Base-by-base conservation (phyloP, 1,284 basidiomycete genomes). In the Moesziomyces globuligerus region DNA sequence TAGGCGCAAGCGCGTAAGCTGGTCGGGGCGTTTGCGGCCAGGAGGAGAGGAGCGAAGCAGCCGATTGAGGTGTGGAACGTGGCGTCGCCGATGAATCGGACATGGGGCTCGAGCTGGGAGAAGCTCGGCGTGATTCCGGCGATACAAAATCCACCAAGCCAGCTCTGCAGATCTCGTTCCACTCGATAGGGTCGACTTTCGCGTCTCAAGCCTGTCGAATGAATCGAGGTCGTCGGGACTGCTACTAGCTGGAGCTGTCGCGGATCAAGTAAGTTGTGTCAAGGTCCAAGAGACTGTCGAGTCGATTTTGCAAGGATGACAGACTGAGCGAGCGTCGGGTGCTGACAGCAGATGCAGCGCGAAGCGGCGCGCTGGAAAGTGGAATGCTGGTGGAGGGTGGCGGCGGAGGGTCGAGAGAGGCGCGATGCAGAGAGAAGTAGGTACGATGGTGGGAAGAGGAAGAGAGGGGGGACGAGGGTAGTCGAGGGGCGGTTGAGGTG, bases 11-110 rank as follows among this genome's bases (percentile, higher is more conserved):
- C 17, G 55, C 61, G 55, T 65, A 65, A 8, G 55, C 39, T 20
- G 51, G 50, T 34, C 43, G 37, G 38, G 61, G 55, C 42, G 44
- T 24, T 45, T 65, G 55, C 10, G 61, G 61, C 61, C 61, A 65
- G 24, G 55, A 53, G 24, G 61, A 55, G 38, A 65, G 20, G 15
- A 65, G 55, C 47, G 55, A 58, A 21, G 61, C 42, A 54, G 51
- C 55, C 38, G 55, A 17, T n/a, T 47, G 55, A 39, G 47, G 25
- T 52, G 55, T 40, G 43, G 49, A 42, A 44, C 38, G 50, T 47
- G 54, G 48, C 61, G 55, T 65, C 51, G 50, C 46, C 24, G 50
- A 28, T 42, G 38, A 32, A 39, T 58, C 37, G 21, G 41, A 58
- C 55, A 65, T 58, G 51, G 40, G 38, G 32, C 23, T 24, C 34